Percentiles rank a stretch among this genome's conserved stretches.
Conservation (phyloP, 345 rosid species). For the Aegle marmelos region DNA sequence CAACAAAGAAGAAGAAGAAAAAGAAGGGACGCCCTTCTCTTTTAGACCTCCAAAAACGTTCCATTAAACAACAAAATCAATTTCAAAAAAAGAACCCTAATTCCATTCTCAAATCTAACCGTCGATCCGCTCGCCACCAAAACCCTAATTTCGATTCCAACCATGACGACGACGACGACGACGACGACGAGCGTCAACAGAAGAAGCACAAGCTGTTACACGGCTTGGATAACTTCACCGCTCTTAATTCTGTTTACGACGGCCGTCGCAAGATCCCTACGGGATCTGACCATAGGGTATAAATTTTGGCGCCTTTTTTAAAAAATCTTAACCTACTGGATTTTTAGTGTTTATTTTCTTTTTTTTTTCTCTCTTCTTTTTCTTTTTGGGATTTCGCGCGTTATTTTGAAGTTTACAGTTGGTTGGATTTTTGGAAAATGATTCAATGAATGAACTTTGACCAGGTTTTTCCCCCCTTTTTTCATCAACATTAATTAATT, state of each 20-base stretch:
- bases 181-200: slow-evolving; percentile 67
- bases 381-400: slow-evolving; percentile 54
- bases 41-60: slow-evolving; percentile 86
- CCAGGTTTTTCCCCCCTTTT: slow-evolving; percentile 30
- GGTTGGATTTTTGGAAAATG: slow-evolving; percentile 32
- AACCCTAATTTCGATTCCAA: slow-evolving; percentile 34
- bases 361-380: not conserved
- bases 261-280: slow-evolving; percentile 36
- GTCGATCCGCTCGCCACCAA: slow-evolving; percentile 53
- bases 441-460: slow-evolving; percentile 50
- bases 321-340: not conserved
- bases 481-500: slow-evolving; percentile 27
- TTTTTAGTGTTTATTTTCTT: not conserved
- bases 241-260: slow-evolving; percentile 28
- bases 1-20: slow-evolving; percentile 73
- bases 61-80: slow-evolving; percentile 61
- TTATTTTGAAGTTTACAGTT: slow-evolving; percentile 24
- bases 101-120: slow-evolving; percentile 28
- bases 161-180: slow-evolving; percentile 19
- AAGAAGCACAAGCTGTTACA: slow-evolving; percentile 72
- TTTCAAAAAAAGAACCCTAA: slow-evolving; percentile 36
- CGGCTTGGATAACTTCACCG: slow-evolving; percentile 43
- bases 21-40: slow-evolving; percentile 98
- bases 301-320: not conserved
- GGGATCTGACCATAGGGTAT: slow-evolving; percentile 65